phyloP scores from a whole-genome alignment of 257 asterid species.

The Vinca minor region DNA sequence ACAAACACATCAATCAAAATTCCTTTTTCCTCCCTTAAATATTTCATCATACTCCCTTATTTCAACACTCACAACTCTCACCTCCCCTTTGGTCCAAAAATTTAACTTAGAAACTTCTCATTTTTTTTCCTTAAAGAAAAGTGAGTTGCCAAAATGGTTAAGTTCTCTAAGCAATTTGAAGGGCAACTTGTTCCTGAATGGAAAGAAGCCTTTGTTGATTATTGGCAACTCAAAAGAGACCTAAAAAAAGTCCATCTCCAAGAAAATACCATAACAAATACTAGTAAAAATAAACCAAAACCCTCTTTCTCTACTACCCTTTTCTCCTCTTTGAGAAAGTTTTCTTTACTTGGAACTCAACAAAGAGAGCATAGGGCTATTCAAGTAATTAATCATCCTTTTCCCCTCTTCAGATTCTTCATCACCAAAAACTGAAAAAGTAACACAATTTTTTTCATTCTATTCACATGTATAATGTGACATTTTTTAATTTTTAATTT shows the following conservation, averaged over 20 bases:
- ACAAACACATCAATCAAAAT: slow-evolving; percentile 27
- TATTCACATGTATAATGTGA: slow-evolving; percentile 13
- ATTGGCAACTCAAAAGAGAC: slow-evolving; percentile 65
- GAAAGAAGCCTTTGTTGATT: slow-evolving; percentile 94
- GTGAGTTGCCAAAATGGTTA: slow-evolving; percentile 46
- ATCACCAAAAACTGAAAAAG: neutral
- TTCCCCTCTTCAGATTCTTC: neutral
- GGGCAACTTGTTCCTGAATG: slow-evolving; percentile 87
- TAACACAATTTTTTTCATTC: neutral
- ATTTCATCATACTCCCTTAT: slow-evolving; percentile 24
- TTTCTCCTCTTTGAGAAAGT: slow-evolving; percentile 30
- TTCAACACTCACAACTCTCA: slow-evolving; percentile 20
- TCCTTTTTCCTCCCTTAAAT: slow-evolving; percentile 57
- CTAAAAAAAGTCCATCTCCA: slow-evolving; percentile 57
- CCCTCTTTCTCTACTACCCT: slow-evolving; percentile 15
- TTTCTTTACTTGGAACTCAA: slow-evolving; percentile 31
- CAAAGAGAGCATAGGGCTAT: slow-evolving; percentile 40
- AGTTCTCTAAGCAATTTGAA: slow-evolving; percentile 81
- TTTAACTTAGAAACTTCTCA: neutral
- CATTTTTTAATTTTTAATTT: neutral
- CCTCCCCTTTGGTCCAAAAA: neutral
- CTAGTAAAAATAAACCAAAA: slow-evolving; percentile 17
- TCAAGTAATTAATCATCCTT: slow-evolving; percentile 32
- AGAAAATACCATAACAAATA: slow-evolving; percentile 16
- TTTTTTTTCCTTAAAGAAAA: neutral